Evolutionary conservation across 768 basidiomycete genomes (phyloP).

Genomic region (Leccinum boreale): DNA sequence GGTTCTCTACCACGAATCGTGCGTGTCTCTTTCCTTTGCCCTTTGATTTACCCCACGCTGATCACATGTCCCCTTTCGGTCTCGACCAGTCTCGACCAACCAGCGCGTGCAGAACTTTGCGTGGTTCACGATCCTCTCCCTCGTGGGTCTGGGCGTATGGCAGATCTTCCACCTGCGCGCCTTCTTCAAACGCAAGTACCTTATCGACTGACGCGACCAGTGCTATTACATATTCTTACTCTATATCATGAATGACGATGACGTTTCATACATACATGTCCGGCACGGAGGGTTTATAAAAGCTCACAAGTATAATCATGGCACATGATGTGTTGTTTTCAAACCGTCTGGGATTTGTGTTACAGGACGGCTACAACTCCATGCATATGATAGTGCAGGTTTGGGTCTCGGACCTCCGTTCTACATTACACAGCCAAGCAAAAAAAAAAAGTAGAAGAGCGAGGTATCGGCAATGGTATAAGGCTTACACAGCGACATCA

Average conservation of each 20-base stretch:
- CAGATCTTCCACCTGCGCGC: conserved; percentile 92
- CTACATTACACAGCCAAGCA: conserved; percentile 5
- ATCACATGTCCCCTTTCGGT: neutral
- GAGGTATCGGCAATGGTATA: neutral
- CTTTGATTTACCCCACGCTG: neutral
- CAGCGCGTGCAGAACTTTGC: conserved; percentile 89
- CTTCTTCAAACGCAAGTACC: conserved; percentile 95
- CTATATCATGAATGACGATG: neutral
- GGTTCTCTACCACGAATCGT: conserved; percentile 89
- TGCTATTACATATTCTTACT: conserved; percentile 1
- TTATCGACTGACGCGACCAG: conserved; percentile 65
- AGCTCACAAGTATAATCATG: neutral
- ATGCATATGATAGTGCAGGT: neutral
- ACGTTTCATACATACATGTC: neutral
- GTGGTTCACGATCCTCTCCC: conserved; percentile 78
- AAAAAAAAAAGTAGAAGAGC: neutral
- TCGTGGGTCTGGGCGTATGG: conserved; percentile 84
- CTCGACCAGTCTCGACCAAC: conserved; percentile 79
- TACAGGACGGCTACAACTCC: neutral
- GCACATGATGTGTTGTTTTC: neutral
- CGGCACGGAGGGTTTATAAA: neutral
- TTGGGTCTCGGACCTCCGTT: conserved; percentile 5
- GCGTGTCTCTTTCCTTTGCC: conserved; percentile 27
- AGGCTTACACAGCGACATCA: too few species aligned
- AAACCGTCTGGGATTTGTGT: neutral